Percentiles rank a stretch among this genome's conserved stretches.
phyloP scores from a whole-genome alignment of 2,329 filamentous ascomycete species.

The Conoideocrella luteorostrata region DNA sequence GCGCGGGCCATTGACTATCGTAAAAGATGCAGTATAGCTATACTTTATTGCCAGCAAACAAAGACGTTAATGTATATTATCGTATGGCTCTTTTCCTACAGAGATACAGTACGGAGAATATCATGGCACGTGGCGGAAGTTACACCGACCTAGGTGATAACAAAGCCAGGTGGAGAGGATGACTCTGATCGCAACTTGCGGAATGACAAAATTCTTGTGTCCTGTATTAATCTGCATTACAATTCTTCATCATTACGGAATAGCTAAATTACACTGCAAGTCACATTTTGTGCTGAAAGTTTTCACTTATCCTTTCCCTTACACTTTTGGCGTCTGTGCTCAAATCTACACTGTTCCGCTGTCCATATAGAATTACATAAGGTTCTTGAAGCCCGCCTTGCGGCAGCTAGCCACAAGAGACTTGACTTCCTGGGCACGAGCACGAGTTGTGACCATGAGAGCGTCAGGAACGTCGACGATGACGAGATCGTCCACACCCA shows the following conservation, averaged over 20 bases:
- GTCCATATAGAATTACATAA: slow-evolving; percentile 12
- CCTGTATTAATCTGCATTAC: neutral
- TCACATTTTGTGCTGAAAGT: neutral
- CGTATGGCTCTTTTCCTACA: no score
- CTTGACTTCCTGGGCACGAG: slow-evolving; percentile 21
- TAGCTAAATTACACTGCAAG: slow-evolving; percentile 1
- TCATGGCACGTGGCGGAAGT: no score
- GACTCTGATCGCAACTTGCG: no score
- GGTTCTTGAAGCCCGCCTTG: slow-evolving; percentile 16
- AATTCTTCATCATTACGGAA: neutral
- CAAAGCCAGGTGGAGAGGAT: no score
- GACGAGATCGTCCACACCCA: slow-evolving; percentile 20
- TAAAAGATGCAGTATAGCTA: no score
- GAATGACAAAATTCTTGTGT: neutral
- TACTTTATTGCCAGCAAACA: no score
- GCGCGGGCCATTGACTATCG: no score
- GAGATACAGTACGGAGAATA: no score
- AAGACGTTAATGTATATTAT: no score
- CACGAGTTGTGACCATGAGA: slow-evolving; percentile 20
- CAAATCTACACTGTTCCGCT: neutral
- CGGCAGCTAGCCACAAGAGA: slow-evolving; percentile 20
- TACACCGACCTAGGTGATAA: no score
- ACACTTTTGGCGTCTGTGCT: neutral
- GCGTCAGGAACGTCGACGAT: slow-evolving; percentile 20
- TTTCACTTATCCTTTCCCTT: neutral